Evolutionary conservation across 106 monocot genomes (phyloP).

Genomic region (Dendrobium huoshanense): DNA sequence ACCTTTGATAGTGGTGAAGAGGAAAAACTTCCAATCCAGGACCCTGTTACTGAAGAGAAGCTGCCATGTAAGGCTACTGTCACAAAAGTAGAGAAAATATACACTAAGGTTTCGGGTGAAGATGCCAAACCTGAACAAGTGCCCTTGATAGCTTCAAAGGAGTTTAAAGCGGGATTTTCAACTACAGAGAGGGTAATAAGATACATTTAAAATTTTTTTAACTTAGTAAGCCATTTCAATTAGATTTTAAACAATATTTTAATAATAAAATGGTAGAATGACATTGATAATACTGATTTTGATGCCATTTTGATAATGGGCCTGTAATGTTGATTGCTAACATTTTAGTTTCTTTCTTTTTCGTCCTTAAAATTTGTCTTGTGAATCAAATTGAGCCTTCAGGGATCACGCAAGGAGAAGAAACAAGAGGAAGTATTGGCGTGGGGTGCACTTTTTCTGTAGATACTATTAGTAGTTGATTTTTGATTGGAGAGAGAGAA

Average conservation of each 20-base stretch:
- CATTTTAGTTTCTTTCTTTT: not conserved
- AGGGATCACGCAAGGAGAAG: not conserved
- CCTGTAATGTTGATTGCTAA: too few species aligned
- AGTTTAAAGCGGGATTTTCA: slow-evolving; percentile 26
- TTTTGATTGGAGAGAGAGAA: too few species aligned
- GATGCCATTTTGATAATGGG: not conserved
- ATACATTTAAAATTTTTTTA: too few species aligned
- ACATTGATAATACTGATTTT: too few species aligned
- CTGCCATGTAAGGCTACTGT: slow-evolving; percentile 7
- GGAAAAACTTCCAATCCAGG: slow-evolving; percentile 42
- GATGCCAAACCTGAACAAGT: not conserved
- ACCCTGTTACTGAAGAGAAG: slow-evolving; percentile 1
- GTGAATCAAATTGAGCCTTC: not conserved
- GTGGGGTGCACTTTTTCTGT: too few species aligned
- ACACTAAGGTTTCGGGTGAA: not conserved
- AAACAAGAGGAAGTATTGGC: too few species aligned
- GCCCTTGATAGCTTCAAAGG: slow-evolving; percentile 39
- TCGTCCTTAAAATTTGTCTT: not conserved
- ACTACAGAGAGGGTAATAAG: slow-evolving; percentile 35
- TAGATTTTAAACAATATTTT: not conserved
- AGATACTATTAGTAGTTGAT: too few species aligned
- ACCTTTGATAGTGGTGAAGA: slow-evolving; percentile 56
- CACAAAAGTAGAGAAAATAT: slow-evolving; percentile 30
- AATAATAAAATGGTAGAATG: not conserved
- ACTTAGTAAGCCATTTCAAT: not conserved